Evolutionary conservation across 495 filamentous ascomycete genomes (phyloP).

Genomic region (Penicillium antarcticum): DNA sequence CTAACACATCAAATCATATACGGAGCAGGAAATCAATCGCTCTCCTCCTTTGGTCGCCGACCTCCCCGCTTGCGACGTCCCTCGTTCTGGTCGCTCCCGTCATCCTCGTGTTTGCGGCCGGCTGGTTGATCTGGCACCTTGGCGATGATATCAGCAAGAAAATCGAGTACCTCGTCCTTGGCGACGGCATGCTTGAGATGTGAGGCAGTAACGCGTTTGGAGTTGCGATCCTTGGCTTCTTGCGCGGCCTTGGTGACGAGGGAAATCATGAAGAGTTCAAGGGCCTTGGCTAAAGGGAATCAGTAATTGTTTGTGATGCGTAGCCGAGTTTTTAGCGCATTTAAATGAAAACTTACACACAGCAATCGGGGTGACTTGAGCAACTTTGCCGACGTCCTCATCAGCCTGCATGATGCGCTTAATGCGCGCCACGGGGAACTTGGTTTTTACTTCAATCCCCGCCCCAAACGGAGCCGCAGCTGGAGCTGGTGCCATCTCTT

Average conservation of each 20-base stretch:
- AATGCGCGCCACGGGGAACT: constrained; percentile 96
- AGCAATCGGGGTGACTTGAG: constrained; percentile 91
- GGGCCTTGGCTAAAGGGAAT: constrained; percentile 62
- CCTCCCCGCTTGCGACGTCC: constrained; percentile 47
- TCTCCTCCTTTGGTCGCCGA: constrained; percentile 47
- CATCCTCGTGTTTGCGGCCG: constrained; percentile 51
- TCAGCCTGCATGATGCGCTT: constrained; percentile 99
- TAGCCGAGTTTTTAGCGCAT: neutral
- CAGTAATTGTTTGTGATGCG: constrained; percentile 12
- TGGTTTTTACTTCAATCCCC: constrained; percentile 78
- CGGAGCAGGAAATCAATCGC: constrained; percentile 22
- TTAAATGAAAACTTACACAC: constrained; percentile 60
- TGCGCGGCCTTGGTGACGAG: constrained; percentile 83
- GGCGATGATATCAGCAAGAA: constrained; percentile 83
- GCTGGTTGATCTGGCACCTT: constrained; percentile 74
- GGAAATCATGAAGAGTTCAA: constrained; percentile 96
- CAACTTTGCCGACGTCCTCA: constrained; percentile 97
- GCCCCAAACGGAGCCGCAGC: constrained; percentile 20
- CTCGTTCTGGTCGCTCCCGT: constrained; percentile 48
- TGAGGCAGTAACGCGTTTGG: constrained; percentile 82
- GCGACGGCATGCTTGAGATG: constrained; percentile 89
- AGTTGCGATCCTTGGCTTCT: constrained; percentile 74
- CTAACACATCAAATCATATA: constrained; percentile 23
- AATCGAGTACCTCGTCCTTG: constrained; percentile 87
- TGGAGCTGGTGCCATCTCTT: neutral